Evolutionary conservation across 768 basidiomycete genomes (phyloP).

Genomic region (Boletus reticulatus): DNA sequence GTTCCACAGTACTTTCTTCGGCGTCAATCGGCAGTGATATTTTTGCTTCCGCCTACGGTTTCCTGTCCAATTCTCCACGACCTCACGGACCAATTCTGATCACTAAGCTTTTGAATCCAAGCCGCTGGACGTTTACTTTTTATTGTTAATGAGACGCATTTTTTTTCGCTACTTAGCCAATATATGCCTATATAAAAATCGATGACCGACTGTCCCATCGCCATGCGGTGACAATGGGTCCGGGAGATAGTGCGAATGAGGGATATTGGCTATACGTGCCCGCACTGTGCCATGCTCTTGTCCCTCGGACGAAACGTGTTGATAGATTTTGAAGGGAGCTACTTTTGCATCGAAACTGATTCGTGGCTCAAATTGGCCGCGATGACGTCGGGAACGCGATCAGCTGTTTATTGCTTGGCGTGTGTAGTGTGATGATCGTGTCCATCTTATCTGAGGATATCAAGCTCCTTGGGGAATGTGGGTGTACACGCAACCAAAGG

Average conservation of each 20-base stretch:
- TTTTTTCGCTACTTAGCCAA: background rate
- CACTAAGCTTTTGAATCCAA: background rate
- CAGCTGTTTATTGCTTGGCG: background rate
- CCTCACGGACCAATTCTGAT: too few species aligned
- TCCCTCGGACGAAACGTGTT: background rate
- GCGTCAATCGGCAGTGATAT: background rate
- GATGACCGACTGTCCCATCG: background rate
- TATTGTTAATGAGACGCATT: too few species aligned
- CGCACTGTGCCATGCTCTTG: background rate
- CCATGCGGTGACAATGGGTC: conserved; percentile 14
- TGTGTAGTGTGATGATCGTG: background rate
- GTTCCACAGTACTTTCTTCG: background rate
- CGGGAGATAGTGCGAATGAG: background rate
- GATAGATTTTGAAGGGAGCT: background rate
- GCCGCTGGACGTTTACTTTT: background rate
- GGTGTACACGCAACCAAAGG: background rate
- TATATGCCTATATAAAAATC: background rate
- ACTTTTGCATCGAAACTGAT: background rate
- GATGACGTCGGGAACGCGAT: background rate
- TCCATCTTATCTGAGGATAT: background rate
- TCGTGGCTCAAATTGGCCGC: background rate
- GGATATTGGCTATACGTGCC: conserved; percentile 21
- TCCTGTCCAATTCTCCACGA: too few species aligned
- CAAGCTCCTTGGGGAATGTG: background rate
- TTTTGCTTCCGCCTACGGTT: background rate